phyloP scores from a whole-genome alignment of 768 basidiomycete genomes.

The Russula olivacea region DNA sequence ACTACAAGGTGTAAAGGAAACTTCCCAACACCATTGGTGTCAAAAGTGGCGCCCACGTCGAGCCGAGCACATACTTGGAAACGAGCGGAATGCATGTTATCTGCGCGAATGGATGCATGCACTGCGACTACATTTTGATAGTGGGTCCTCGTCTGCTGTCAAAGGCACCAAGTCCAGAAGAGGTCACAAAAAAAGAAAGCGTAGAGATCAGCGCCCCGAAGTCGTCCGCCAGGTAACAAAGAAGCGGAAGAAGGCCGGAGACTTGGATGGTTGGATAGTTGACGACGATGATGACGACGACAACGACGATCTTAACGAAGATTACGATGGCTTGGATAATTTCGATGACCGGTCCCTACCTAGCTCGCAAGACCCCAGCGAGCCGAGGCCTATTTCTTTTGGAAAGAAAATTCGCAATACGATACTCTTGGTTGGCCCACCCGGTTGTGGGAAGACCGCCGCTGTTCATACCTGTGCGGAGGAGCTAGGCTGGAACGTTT shows the following conservation, averaged over 20 bases:
- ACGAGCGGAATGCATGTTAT: constrained; percentile 61
- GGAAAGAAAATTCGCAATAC: constrained; percentile 67
- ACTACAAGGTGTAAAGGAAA: constrained; percentile 1
- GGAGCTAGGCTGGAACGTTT: constrained; percentile 93
- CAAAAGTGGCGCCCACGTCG: constrained; percentile 69
- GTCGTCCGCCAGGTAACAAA: constrained; percentile 25
- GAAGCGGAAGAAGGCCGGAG: constrained; percentile 17
- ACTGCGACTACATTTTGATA: constrained; percentile 52
- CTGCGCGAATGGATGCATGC: constrained; percentile 74
- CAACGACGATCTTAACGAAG: constrained; percentile 7
- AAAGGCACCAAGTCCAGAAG: constrained; percentile 11
- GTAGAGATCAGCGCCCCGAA: constrained; percentile 13
- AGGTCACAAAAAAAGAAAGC: constrained; percentile 16
- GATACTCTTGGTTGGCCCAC: constrained; percentile 76
- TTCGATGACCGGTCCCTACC: constrained; percentile 2
- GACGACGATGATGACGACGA: constrained; percentile 8
- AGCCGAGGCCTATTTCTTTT: constrained; percentile 30
- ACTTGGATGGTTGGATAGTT: constrained; percentile 22
- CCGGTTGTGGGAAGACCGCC: constrained; percentile 86
- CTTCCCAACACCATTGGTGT: constrained; percentile 52
- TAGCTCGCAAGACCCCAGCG: constrained; percentile 3
- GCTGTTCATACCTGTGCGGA: constrained; percentile 90
- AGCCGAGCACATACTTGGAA: constrained; percentile 74
- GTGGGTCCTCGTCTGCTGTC: constrained; percentile 14
- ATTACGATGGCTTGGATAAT: not conserved